These are phyloP conservation scores for Calophaca sinica DNA, from an alignment of 306 rosid species.

Conservation along the genomic window DNA sequence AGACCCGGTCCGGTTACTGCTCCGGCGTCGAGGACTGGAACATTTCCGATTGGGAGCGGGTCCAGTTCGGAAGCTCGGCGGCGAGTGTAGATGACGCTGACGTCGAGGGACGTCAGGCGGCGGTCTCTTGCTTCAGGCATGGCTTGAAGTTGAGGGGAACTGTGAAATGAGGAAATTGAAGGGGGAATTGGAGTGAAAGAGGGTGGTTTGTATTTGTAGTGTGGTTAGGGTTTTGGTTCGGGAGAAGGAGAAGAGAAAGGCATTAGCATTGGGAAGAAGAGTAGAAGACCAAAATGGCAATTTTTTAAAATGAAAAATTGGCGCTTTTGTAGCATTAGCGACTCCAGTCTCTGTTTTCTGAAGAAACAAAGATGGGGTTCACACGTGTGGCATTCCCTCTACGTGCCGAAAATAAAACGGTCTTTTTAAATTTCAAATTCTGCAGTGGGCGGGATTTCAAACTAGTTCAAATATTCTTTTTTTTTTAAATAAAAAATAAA, in stretches of 20 bases:
- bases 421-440: slow-evolving; percentile 16
- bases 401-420: background rate
- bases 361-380: too few species aligned
- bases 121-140: slow-evolving; percentile 84
- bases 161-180: too few species aligned
- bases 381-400: slow-evolving; percentile 5
- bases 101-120: slow-evolving; percentile 52
- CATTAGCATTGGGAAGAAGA: slow-evolving; percentile 23
- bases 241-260: background rate
- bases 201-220: background rate
- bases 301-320: slow-evolving; percentile 50
- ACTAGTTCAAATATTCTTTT: background rate
- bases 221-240: slow-evolving; percentile 32
- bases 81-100: slow-evolving; percentile 46
- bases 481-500: background rate
- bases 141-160: background rate
- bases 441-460: slow-evolving; percentile 17
- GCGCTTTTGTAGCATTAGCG: slow-evolving; percentile 44
- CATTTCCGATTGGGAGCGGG: slow-evolving; percentile 37
- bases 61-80: slow-evolving; percentile 43
- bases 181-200: background rate
- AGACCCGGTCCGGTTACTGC: slow-evolving; percentile 38
- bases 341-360: too few species aligned
- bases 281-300: slow-evolving; percentile 50
- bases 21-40: background rate